Percentiles rank a stretch among this genome's conserved stretches.
Evolutionary conservation across 78 protist species (phyloP).

Genomic region (Paulinella micropora): DNA sequence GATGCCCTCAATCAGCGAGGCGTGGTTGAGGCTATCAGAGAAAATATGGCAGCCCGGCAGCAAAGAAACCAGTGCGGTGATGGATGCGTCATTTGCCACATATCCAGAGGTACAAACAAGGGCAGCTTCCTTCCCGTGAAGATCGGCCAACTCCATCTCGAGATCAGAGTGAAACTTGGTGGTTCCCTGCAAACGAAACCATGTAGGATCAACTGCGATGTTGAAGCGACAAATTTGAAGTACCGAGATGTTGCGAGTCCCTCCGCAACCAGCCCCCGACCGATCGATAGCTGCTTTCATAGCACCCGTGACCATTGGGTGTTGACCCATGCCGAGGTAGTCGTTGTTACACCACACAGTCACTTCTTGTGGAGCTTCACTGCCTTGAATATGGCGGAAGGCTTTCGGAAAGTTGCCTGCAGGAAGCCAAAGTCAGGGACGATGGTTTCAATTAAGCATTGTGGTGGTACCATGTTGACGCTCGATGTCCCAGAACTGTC

Average conservation of each 20-base stretch:
- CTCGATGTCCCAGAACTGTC: background rate
- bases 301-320: conserved; percentile 33
- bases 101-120: conserved; percentile 57
- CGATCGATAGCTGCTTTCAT: conserved; percentile 39
- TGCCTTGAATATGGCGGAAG: background rate
- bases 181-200: too few relatives aligned
- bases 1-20: conserved; percentile 71
- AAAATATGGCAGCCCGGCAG: conserved; percentile 50
- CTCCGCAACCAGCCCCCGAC: conserved; percentile 81
- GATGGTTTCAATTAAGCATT: too few relatives aligned
- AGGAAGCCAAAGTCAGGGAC: too few relatives aligned
- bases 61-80: conserved; percentile 46
- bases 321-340: conserved; percentile 61
- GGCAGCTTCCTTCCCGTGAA: conserved; percentile 49
- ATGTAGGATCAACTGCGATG: too few relatives aligned
- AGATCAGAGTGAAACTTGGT: conserved; percentile 44
- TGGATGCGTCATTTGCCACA: conserved; percentile 69
- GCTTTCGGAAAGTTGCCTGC: conserved; percentile 7
- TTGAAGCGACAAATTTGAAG: too few relatives aligned
- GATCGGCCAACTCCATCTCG: conserved; percentile 60
- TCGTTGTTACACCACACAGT: conserved; percentile 83
- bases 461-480: too few relatives aligned
- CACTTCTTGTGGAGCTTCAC: background rate
- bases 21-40: conserved; percentile 74
- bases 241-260: conserved; percentile 78